Percentiles rank a stretch among this genome's conserved stretches.
Evolutionary conservation across 2,329 filamentous ascomycete species (phyloP).

Genomic region (Podosphaera fusca): DNA sequence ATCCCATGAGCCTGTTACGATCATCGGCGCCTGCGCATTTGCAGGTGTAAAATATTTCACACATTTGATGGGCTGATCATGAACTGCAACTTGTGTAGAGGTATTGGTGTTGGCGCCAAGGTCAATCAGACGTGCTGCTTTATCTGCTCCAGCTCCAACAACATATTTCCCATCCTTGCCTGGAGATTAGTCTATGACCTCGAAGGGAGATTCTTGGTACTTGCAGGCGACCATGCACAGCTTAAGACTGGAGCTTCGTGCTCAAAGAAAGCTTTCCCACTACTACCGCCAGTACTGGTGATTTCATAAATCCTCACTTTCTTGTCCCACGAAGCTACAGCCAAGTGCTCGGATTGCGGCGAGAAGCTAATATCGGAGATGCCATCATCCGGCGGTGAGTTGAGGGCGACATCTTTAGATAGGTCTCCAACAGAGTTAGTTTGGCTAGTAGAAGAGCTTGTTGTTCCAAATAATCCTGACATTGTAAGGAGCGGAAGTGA

Average conservation of each 20-base stretch:
- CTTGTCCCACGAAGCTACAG: conserved; percentile 90
- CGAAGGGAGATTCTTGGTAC: conserved; percentile 11
- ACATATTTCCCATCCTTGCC: conserved; percentile 71
- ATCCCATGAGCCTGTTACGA: conserved; percentile 84
- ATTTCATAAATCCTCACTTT: conserved; percentile 96
- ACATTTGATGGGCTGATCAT: conserved; percentile 61
- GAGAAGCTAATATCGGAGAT: conserved; percentile 77
- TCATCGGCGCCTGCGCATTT: conserved; percentile 42
- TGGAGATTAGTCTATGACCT: conserved; percentile 3
- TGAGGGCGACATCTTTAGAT: conserved; percentile 64
- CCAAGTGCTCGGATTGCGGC: conserved; percentile 54
- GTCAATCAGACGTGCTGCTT: conserved; percentile 73
- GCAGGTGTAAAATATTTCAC: conserved; percentile 55
- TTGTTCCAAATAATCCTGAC: conserved; percentile 37
- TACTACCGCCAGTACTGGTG: conserved; percentile 48
- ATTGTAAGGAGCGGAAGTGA: conserved; percentile 21
- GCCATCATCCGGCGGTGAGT: conserved; percentile 62
- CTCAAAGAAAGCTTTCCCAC: conserved; percentile 68
- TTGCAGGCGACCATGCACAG: conserved; percentile 71
- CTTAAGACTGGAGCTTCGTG: conserved; percentile 68
- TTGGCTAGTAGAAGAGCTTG: conserved; percentile 22
- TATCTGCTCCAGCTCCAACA: conserved; percentile 72
- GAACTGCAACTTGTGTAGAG: conserved; percentile 50
- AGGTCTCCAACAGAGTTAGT: conserved; percentile 72
- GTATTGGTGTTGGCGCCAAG: conserved; percentile 40